Conservation (phyloP, 2,329 filamentous ascomycete species). For the Clarireedia sp. region DNA sequence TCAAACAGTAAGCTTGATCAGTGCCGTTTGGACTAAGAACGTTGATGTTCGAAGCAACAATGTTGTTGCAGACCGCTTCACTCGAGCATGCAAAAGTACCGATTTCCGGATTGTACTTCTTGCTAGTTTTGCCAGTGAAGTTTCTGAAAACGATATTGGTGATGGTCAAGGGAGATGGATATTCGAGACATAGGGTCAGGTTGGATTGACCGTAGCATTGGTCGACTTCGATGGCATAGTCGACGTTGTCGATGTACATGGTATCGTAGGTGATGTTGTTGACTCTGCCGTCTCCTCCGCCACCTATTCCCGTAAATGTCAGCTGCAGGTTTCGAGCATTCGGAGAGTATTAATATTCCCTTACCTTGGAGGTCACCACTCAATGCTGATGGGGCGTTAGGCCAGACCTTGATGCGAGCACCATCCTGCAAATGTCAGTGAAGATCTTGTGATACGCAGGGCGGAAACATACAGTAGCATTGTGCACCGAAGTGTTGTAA, state of each 20-base stretch:
- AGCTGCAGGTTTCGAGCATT: not conserved
- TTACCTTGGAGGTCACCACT: conserved; percentile 46
- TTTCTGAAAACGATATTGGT: conserved; percentile 48
- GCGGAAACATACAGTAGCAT: conserved; percentile 36
- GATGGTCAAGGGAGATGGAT: conserved; percentile 47
- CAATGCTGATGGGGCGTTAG: conserved; percentile 40
- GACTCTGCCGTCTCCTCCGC: conserved; percentile 54
- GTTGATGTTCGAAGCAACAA: conserved; percentile 38
- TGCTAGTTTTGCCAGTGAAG: conserved; percentile 46
- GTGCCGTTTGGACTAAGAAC: conserved; percentile 41
- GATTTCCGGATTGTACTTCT: conserved; percentile 36
- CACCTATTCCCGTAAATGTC: conserved; percentile 35
- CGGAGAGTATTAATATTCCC: not conserved
- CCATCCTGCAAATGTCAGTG: conserved; percentile 41
- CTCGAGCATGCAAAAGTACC: conserved; percentile 42
- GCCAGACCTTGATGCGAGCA: conserved; percentile 69
- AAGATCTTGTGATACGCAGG: conserved; percentile 14
- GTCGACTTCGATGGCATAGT: conserved; percentile 57
- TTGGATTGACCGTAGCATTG: conserved; percentile 59
- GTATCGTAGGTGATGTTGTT: conserved; percentile 60
- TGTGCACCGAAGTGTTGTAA: conserved; percentile 51
- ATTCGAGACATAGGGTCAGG: conserved; percentile 50
- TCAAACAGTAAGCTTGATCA: conserved; percentile 37
- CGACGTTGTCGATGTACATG: conserved; percentile 53
- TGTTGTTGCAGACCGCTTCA: conserved; percentile 40